A percentile compares a stretch with the other conserved stretches of the same genome.
Conservation (phyloP, 352 stramenopile species). For the Globisporangium takayamanum region DNA sequence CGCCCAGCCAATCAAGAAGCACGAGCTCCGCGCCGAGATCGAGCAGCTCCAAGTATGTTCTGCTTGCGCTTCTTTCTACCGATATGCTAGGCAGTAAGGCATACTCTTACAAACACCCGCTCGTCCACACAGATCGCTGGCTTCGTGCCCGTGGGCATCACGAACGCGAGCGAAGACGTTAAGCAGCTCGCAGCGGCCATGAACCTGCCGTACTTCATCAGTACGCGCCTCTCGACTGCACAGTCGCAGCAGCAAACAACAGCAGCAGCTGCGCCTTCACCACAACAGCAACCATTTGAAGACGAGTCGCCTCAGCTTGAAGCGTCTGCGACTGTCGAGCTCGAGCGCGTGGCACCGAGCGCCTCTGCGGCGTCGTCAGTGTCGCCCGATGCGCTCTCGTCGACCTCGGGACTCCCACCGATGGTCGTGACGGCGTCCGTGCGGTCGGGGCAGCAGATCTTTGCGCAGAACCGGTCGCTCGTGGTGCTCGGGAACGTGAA, state of each 20-base stretch:
- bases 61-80: not conserved
- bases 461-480: constrained; percentile 72
- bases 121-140: constrained; percentile 26
- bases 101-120: not conserved
- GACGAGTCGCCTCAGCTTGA: not conserved
- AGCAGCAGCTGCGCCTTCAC: not conserved
- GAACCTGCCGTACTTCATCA: constrained; percentile 72
- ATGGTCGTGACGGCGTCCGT: constrained; percentile 72
- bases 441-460: constrained; percentile 86
- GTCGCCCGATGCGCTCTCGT: not conserved
- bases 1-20: constrained; percentile 70
- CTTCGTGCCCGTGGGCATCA: constrained; percentile 70
- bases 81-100: not conserved
- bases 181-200: constrained; percentile 58
- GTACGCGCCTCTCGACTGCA: constrained; percentile 25
- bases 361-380: not conserved
- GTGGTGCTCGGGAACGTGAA: constrained; percentile 83
- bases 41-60: constrained; percentile 44
- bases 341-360: not conserved
- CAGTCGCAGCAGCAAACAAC: constrained; percentile 19
- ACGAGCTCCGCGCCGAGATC: constrained; percentile 62
- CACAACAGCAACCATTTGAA: not conserved
- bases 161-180: constrained; percentile 81
- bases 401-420: constrained; percentile 14
- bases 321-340: not conserved